These are phyloP conservation scores for Aspergillus chevalieri DNA, from an alignment of 2,329 filamentous ascomycete species.

Conservation along the genomic window DNA sequence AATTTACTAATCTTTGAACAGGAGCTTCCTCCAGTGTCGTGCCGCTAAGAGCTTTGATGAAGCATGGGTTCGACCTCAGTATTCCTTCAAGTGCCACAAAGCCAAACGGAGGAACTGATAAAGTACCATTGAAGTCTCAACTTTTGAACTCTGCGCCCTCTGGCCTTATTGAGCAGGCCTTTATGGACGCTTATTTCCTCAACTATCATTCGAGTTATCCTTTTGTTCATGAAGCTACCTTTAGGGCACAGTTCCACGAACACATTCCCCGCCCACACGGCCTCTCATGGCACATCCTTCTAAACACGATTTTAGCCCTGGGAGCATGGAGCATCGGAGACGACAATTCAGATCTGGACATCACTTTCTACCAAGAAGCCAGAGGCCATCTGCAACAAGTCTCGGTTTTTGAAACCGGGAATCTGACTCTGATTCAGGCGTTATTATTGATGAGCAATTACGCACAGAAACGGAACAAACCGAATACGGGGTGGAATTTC, in stretches of 20 bases:
- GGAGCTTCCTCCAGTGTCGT: slow-evolving; percentile 37
- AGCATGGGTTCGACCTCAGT: slow-evolving; percentile 36
- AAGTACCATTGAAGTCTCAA: slow-evolving; percentile 33
- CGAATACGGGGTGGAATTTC: slow-evolving; percentile 47
- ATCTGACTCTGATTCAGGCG: slow-evolving; percentile 44
- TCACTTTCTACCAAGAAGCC: slow-evolving; percentile 44
- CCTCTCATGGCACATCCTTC: slow-evolving; percentile 40
- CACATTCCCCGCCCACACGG: slow-evolving; percentile 38
- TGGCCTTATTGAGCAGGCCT: slow-evolving; percentile 34
- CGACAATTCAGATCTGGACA: slow-evolving; percentile 38
- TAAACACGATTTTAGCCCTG: slow-evolving; percentile 42
- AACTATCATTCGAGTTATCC: slow-evolving; percentile 45
- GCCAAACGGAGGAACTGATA: slow-evolving; percentile 14
- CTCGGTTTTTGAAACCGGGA: slow-evolving; percentile 44
- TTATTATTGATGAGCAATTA: slow-evolving; percentile 45
- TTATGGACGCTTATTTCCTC: slow-evolving; percentile 43
- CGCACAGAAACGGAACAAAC: slow-evolving; percentile 47
- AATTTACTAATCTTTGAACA: slow-evolving; percentile 3
- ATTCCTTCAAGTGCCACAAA: slow-evolving; percentile 26
- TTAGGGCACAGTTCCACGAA: slow-evolving; percentile 43
- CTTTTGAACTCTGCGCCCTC: slow-evolving; percentile 33
- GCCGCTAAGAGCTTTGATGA: slow-evolving; percentile 31
- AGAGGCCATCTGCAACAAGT: slow-evolving; percentile 42
- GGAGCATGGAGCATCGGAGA: slow-evolving; percentile 41
- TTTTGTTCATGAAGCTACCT: slow-evolving; percentile 44